Base-by-base conservation (phyloP, 139 green algal genomes). In the Astrephomene gubernaculifera region DNA sequence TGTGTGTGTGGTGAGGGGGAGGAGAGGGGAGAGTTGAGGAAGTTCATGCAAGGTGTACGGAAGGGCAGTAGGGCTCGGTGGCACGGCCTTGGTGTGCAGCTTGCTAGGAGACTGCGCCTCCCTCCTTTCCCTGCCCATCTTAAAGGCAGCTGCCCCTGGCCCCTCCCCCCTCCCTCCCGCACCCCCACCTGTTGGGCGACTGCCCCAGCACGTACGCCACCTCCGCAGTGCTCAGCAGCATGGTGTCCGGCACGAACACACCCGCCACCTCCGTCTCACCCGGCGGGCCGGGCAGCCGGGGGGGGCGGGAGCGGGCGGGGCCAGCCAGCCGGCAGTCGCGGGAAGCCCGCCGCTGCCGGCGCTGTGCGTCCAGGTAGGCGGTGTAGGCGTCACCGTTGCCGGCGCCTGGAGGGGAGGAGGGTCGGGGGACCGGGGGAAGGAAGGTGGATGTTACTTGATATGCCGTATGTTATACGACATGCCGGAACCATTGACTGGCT, bases 121-220 rank as follows among this genome's bases (percentile, higher is more conserved):
- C n/a, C n/a, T n/a, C n/a, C n/a, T n/a, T n/a, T n/a, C n/a, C n/a
- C n/a, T n/a, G n/a, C n/a, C n/a, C n/a, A n/a, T n/a, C n/a, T n/a
- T n/a, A n/a, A n/a, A n/a, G n/a, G n/a, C n/a, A n/a, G n/a, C 35
- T 25, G 33, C 65, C 33, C 33, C 44, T 36, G 27, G 7, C 44
- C 70, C 25, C 27, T 25, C 70, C 39, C 41, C 25, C 43, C 43
- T 44, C 41, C 25, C 27, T 44, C 25, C 70, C 41, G 22, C 41
- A 33, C 45, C 31, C 10, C 33, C 44, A 60, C 75, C 63, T 69
- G 19, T 17, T 9, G 0, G 73, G 81, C 74, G 85, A 70, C 90
- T 95, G 93, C 41, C 91, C 92, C 24, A 95, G 84, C 70, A 95
- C 86, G 68, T 90, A 91, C 2, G 65, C 87, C 45, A 95, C 78